A percentile compares a stretch with the other conserved stretches of the same genome.
phyloP scores from a whole-genome alignment of 2,329 filamentous ascomycete genomes.

The Beauveria asiatica region DNA sequence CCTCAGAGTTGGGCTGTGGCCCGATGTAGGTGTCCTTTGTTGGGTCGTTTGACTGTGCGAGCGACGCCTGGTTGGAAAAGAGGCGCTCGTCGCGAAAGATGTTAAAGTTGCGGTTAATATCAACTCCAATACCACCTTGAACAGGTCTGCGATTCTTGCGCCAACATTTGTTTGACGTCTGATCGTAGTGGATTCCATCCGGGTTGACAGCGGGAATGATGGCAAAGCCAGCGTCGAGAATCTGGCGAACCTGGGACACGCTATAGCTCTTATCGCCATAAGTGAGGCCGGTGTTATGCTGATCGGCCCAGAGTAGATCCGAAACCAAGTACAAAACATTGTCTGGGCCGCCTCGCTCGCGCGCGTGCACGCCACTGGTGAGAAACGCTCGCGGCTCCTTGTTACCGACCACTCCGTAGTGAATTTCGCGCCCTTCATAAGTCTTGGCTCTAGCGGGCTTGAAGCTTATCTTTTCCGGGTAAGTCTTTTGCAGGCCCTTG shows the following conservation, averaged over 20 bases:
- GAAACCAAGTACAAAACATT: conserved; percentile 48
- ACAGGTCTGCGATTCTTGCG: conserved; percentile 46
- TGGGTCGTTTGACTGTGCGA: conserved; percentile 25
- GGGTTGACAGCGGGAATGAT: conserved; percentile 43
- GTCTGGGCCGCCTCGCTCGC: conserved; percentile 49
- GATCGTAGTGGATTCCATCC: conserved; percentile 44
- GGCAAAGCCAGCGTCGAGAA: conserved; percentile 44
- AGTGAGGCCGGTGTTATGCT: conserved; percentile 37
- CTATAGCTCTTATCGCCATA: conserved; percentile 46
- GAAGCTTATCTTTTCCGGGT: background rate
- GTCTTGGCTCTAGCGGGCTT: conserved; percentile 32
- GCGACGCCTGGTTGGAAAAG: conserved; percentile 23
- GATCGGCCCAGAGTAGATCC: conserved; percentile 46
- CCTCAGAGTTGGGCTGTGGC: conserved; percentile 41
- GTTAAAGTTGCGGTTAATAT: conserved; percentile 50
- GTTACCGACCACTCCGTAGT: conserved; percentile 35
- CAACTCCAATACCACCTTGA: conserved; percentile 34
- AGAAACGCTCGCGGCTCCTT: conserved; percentile 41
- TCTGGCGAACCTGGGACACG: conserved; percentile 40
- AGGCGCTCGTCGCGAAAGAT: conserved; percentile 46
- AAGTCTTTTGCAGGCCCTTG: background rate
- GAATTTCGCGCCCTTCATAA: conserved; percentile 30
- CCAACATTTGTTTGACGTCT: conserved; percentile 42
- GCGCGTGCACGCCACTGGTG: conserved; percentile 45
- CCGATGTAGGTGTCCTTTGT: conserved; percentile 42